A percentile compares a stretch with the other conserved stretches of the same genome.
These are phyloP conservation scores for Capronia epimyces DNA, from an alignment of 2,329 filamentous ascomycete genomes.

Conservation along the genomic window DNA sequence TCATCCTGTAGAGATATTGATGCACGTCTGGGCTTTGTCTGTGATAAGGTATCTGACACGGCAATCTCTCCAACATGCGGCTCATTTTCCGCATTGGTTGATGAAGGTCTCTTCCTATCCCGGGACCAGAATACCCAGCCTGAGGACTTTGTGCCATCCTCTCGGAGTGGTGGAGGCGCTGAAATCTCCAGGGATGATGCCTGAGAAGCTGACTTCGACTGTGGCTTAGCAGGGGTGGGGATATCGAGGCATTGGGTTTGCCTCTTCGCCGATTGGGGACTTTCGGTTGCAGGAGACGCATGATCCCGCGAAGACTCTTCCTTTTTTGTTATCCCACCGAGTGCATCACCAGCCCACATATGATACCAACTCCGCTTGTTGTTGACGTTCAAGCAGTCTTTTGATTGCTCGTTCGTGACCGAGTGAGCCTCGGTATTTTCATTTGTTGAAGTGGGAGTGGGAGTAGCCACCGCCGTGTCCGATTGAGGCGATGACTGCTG, in stretches of 20 bases:
- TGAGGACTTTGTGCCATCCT: conserved; percentile 23
- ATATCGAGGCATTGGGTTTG: conserved; percentile 15
- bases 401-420: conserved; percentile 24
- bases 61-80: conserved; percentile 27
- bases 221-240: conserved; percentile 20
- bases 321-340: conserved; percentile 2
- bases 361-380: conserved; percentile 43
- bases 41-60: conserved; percentile 27
- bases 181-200: conserved; percentile 23
- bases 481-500: neutral
- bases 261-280: conserved; percentile 12
- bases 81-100: conserved; percentile 19
- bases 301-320: neutral
- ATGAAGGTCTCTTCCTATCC: conserved; percentile 19
- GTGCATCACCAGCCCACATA: conserved; percentile 37
- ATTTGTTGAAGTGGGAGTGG: neutral
- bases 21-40: conserved; percentile 29
- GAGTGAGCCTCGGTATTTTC: conserved; percentile 21
- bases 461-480: neutral
- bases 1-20: conserved; percentile 29
- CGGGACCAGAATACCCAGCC: conserved; percentile 32
- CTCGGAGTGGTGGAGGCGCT: conserved; percentile 23
- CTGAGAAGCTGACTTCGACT: conserved; percentile 20
- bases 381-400: conserved; percentile 8
- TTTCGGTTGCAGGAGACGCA: neutral